Conservation (phyloP, 2,329 filamentous ascomycete species). For the Fusarium coicis region DNA sequence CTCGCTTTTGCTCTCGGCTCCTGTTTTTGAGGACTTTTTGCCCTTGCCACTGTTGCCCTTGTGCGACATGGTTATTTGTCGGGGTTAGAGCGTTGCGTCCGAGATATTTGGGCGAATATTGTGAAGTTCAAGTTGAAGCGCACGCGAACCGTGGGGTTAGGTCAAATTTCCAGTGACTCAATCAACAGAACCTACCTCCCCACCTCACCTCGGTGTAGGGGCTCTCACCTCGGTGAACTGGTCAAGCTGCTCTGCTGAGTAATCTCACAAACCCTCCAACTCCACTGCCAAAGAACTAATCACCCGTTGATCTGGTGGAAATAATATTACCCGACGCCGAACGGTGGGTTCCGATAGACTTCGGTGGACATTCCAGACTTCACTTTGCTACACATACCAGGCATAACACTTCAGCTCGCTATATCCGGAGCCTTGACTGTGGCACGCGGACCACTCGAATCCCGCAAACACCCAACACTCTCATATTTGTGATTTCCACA, state of each 20-base stretch:
- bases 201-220: constrained; percentile 43
- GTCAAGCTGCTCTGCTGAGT: constrained; percentile 19
- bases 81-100: constrained; percentile 22
- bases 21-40: constrained; percentile 63
- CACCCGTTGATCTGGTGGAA: background rate
- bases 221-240: constrained; percentile 14
- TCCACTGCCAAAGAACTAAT: background rate
- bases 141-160: constrained; percentile 27
- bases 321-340: constrained; percentile 2
- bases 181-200: constrained; percentile 36
- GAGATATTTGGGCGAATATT: constrained; percentile 14
- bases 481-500: background rate
- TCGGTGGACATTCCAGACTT: constrained; percentile 34
- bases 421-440: background rate
- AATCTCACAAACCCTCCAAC: background rate
- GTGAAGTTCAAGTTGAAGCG: constrained; percentile 27
- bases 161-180: constrained; percentile 48
- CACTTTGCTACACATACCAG: background rate
- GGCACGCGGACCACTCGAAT: background rate
- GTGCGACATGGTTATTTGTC: constrained; percentile 55
- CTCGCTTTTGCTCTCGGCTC: constrained; percentile 66
- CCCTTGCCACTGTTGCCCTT: constrained; percentile 59
- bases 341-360: constrained; percentile 22
- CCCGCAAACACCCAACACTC: background rate
- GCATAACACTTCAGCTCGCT: background rate